These are phyloP conservation scores for Ophiostoma novo-ulmi DNA, from an alignment of 2,329 filamentous ascomycete genomes.

Conservation along the genomic window DNA sequence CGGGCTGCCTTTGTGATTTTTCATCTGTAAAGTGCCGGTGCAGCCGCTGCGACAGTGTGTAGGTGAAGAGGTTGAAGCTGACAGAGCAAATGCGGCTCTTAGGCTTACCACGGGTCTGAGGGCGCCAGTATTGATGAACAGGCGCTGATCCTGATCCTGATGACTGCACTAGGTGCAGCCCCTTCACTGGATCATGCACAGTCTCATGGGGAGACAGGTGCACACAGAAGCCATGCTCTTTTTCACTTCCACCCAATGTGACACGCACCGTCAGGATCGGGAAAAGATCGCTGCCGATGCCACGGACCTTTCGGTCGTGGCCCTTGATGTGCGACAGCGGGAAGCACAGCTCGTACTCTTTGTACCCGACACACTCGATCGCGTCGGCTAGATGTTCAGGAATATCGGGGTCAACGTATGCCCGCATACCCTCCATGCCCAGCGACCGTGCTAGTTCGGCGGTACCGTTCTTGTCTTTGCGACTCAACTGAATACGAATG, in stretches of 20 bases:
- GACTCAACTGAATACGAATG: conserved; percentile 24
- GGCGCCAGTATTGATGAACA: conserved; percentile 20
- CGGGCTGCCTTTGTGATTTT: not conserved
- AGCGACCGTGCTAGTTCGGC: conserved; percentile 20
- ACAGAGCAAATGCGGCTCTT: conserved; percentile 25
- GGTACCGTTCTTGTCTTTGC: conserved; percentile 21
- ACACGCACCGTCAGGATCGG: conserved; percentile 29
- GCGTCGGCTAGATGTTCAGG: conserved; percentile 26
- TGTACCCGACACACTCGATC: conserved; percentile 26
- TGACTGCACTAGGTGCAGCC: not conserved
- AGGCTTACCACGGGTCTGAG: conserved; percentile 6
- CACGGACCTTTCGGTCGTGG: conserved; percentile 25
- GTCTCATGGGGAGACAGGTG: conserved; percentile 27
- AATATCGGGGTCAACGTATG: conserved; percentile 24
- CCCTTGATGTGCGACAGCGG: conserved; percentile 26
- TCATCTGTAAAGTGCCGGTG: conserved; percentile 22
- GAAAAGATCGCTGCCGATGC: conserved; percentile 26
- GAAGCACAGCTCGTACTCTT: conserved; percentile 30
- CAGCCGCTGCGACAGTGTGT: conserved; percentile 27
- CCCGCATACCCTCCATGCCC: conserved; percentile 25
- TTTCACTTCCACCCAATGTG: conserved; percentile 12
- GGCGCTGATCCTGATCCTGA: conserved; percentile 15
- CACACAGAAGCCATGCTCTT: conserved; percentile 28
- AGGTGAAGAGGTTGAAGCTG: conserved; percentile 27
- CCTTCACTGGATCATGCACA: conserved; percentile 9